Percentiles rank a stretch among this genome's conserved stretches.
phyloP scores from a whole-genome alignment of 164 flowering plant species.

The Kalanchoe fedtschenkoi region DNA sequence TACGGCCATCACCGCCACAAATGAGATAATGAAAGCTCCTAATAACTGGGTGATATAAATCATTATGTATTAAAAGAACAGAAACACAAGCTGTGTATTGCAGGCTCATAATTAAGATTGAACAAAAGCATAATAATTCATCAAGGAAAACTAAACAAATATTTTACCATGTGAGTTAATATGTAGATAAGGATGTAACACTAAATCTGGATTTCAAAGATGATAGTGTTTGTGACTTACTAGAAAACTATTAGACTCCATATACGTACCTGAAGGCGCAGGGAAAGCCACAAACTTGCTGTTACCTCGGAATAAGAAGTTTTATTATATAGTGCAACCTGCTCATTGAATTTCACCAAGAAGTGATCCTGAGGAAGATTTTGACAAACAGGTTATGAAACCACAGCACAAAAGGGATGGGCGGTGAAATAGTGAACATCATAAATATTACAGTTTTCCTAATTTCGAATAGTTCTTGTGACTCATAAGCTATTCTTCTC shows the following conservation, averaged over 20 bases:
- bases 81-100: constrained; percentile 1
- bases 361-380: constrained; percentile 48
- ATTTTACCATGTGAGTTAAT: neutral
- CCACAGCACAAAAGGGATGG: too few relatives aligned
- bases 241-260: neutral
- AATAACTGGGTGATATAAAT: constrained; percentile 44
- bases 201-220: neutral
- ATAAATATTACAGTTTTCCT: too few relatives aligned
- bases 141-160: neutral
- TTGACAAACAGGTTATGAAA: neutral
- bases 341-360: constrained; percentile 43
- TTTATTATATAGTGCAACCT: constrained; percentile 47
- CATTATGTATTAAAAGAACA: constrained; percentile 6
- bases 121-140: neutral
- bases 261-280: constrained; percentile 75
- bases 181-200: neutral
- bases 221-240: neutral
- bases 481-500: too few relatives aligned
- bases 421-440: too few relatives aligned
- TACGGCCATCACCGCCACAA: constrained; percentile 81
- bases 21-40: constrained; percentile 72
- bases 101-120: neutral
- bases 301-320: constrained; percentile 69
- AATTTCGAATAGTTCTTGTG: neutral
- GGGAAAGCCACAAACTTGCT: constrained; percentile 94